phyloP scores from a whole-genome alignment of 192 early-diverging fungal genomes.

The Lobulomyces angularis region DNA sequence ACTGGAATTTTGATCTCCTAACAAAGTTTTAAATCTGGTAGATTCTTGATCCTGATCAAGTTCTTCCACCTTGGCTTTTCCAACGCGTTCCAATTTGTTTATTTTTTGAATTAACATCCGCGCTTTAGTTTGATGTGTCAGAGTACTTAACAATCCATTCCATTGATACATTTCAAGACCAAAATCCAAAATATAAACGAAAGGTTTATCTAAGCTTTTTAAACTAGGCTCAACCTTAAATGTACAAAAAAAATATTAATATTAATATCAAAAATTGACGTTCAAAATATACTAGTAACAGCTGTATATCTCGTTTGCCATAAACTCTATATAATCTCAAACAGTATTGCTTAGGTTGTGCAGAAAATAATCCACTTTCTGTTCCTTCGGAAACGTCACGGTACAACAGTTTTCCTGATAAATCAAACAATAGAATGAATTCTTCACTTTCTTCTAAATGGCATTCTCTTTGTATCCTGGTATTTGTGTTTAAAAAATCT shows the following conservation, averaged over 20 bases:
- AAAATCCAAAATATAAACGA: slow-evolving; percentile 30
- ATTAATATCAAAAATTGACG: background rate
- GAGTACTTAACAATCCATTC: slow-evolving; percentile 20
- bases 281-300: slow-evolving; percentile 16
- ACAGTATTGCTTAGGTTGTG: slow-evolving; percentile 19
- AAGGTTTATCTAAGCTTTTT: background rate
- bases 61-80: slow-evolving; percentile 9
- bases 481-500: slow-evolving; percentile 17
- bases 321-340: slow-evolving; percentile 20
- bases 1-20: too few relatives aligned
- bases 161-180: slow-evolving; percentile 30
- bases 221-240: background rate
- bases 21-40: slow-evolving; percentile 13
- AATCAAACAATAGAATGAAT: slow-evolving; percentile 9
- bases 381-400: slow-evolving; percentile 10
- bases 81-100: slow-evolving; percentile 20
- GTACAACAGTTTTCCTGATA: slow-evolving; percentile 13
- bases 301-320: slow-evolving; percentile 13
- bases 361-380: slow-evolving; percentile 25
- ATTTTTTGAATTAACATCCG: slow-evolving; percentile 24
- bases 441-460: slow-evolving; percentile 6
- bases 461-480: slow-evolving; percentile 12
- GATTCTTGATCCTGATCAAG: slow-evolving; percentile 16
- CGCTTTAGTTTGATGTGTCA: slow-evolving; percentile 19
- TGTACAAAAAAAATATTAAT: background rate